Evolutionary conservation across 73 alveolate genomes (phyloP), one percentile per base, ranked within the genome.

Genomic region (Durusdinium trenchii): DNA sequence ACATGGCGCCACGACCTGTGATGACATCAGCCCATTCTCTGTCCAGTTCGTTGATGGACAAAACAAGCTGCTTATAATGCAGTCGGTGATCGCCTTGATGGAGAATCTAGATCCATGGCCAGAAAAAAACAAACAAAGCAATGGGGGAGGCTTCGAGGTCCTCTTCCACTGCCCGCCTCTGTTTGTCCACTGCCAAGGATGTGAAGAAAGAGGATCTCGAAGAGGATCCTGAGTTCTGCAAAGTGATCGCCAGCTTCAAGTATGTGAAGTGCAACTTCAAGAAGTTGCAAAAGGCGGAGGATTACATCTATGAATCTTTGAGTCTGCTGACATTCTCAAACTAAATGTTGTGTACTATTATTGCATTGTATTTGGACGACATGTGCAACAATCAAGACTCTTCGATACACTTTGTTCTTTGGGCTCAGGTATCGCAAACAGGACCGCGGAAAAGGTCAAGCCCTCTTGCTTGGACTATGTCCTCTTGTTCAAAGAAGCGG

Each of bases 191-290:
- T 20, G 9, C 64, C 64, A 54, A 54, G 64, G 64, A 20, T 20
- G 20, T 54, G 28, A 12, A 9, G 28, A 54, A 54, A 54, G 60
- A 3, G 6, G 86, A 75, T 35, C 38, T 75, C 60, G 86, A 81
- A 30, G 64, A 45, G 48, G 91, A 46, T 18, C 3, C 12, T 30
- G 57, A 30, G 32, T 26, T 81, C 30, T 20, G 42, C 10, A 4
- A 14, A 0, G 69, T 47, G 64, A 4, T 81, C 40, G 91, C 91
- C 45, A 46, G 69, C 47, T 81, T 81, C 47, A 51, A 54, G 30
- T 81, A 81, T 67, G 47, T 81, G 47, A 3, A 67, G 9, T 81
- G 91, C 91, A 81, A 81, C 69, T 81, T 81, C 67, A 81, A 45
- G 47, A 45, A 81, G 32, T 67, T 46, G 43, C 23, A 23, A 16